Evolutionary conservation across 208 protist genomes (phyloP).

Genomic region (Trypanosoma melophagium): DNA sequence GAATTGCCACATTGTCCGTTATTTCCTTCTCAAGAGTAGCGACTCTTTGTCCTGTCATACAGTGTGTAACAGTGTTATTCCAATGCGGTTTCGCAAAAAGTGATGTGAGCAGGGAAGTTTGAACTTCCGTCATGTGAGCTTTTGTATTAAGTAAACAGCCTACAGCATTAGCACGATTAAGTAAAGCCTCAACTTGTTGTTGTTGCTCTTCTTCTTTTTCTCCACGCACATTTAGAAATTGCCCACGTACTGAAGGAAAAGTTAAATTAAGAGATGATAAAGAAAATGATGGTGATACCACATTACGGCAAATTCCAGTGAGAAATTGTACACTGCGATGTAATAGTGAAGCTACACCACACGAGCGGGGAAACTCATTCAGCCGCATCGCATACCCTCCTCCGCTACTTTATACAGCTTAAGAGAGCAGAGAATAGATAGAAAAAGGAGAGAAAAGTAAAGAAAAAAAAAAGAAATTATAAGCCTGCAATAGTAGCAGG

Average conservation of each 20-base stretch:
- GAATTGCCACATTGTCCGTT: conserved; percentile 31
- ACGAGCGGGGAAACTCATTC: neutral
- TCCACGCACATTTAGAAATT: neutral
- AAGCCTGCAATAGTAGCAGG: too few species aligned
- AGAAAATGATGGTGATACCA: neutral
- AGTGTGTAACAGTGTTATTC: conserved; percentile 20
- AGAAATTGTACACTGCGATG: conserved; percentile 14
- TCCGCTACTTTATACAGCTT: too few species aligned
- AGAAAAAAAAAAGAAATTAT: too few species aligned
- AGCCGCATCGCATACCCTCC: conserved; percentile 8
- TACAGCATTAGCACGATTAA: conserved; percentile 2
- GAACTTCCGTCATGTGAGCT: conserved; percentile 6
- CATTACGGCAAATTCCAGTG: conserved; percentile 5
- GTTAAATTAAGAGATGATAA: neutral
- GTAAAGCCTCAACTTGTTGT: neutral
- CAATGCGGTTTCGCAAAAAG: conserved; percentile 11
- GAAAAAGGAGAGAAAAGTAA: too few species aligned
- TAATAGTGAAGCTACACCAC: conserved; percentile 1
- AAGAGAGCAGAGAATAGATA: too few species aligned
- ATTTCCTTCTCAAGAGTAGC: conserved; percentile 30
- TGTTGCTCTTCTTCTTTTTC: neutral
- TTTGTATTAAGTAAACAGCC: conserved; percentile 10
- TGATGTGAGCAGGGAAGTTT: conserved; percentile 18
- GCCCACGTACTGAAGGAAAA: neutral
- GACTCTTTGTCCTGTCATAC: neutral